Evolutionary conservation across 768 basidiomycete genomes (phyloP).

Genomic region (Astraeus odoratus): DNA sequence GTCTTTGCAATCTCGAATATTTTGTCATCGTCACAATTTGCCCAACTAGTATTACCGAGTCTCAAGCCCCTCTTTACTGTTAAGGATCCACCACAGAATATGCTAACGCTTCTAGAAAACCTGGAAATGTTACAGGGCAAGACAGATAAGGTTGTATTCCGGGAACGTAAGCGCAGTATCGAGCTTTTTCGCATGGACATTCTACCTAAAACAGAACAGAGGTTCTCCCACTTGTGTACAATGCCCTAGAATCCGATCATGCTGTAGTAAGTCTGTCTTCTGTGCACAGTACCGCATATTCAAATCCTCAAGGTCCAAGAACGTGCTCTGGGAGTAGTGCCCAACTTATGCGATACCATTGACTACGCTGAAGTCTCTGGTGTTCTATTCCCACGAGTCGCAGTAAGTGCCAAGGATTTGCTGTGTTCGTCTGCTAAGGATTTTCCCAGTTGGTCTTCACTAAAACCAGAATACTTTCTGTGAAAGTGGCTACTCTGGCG

Average conservation of each 20-base stretch:
- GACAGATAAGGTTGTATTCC: conserved; percentile 78
- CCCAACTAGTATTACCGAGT: conserved; percentile 71
- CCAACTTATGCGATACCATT: conserved; percentile 84
- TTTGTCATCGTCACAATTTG: conserved; percentile 76
- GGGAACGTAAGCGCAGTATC: conserved; percentile 62
- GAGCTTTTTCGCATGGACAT: not conserved
- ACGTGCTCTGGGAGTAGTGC: conserved; percentile 75
- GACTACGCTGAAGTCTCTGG: conserved; percentile 94
- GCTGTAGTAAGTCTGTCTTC: conserved; percentile 44
- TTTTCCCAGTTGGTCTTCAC: conserved; percentile 76
- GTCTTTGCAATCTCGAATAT: conserved; percentile 83
- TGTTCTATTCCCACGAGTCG: conserved; percentile 85
- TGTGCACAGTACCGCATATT: conserved; percentile 6
- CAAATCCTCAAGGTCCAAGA: conserved; percentile 74
- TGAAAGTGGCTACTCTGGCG: conserved; percentile 84
- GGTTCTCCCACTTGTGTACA: conserved; percentile 94
- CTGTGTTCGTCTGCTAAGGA: conserved; percentile 1
- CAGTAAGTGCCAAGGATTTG: conserved; percentile 45
- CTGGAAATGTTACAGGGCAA: conserved; percentile 82
- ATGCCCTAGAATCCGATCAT: conserved; percentile 94
- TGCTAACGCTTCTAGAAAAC: conserved; percentile 90
- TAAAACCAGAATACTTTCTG: conserved; percentile 80
- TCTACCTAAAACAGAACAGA: conserved; percentile 41
- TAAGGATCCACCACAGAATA: conserved; percentile 96
- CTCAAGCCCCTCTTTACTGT: conserved; percentile 85